A percentile compares a stretch with the other conserved stretches of the same genome.
Evolutionary conservation across 2,329 filamentous ascomycete genomes (phyloP).

Genomic region (Microcyclospora tardicrescens): DNA sequence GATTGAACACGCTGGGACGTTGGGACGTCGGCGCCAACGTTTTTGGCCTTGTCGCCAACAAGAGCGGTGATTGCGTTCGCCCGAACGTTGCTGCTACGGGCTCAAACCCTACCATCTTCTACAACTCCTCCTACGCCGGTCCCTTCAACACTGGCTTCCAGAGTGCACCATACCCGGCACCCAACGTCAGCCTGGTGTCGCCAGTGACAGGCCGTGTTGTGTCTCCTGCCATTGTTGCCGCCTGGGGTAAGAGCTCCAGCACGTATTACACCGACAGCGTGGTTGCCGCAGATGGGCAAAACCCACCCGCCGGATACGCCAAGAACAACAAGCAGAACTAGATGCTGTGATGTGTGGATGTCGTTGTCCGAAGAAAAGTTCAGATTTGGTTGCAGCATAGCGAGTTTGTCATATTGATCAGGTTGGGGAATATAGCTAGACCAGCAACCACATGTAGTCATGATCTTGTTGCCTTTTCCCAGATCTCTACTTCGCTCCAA

Average conservation of each 20-base stretch:
- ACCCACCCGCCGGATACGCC: constrained; percentile 20
- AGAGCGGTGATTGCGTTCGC: constrained; percentile 22
- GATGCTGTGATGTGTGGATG: not conserved
- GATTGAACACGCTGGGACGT: constrained; percentile 31
- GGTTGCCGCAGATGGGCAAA: constrained; percentile 21
- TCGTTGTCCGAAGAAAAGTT: no score
- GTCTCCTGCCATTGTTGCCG: constrained; percentile 14
- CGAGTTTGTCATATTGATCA: no score
- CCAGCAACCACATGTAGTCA: no score
- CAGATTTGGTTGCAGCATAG: no score
- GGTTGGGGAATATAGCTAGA: no score
- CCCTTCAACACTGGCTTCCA: constrained; percentile 19
- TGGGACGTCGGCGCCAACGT: constrained; percentile 37
- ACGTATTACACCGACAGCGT: constrained; percentile 21
- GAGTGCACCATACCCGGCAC: constrained; percentile 15
- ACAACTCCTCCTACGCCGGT: constrained; percentile 23
- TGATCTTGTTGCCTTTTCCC: no score
- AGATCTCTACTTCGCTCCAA: no score
- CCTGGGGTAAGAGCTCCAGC: constrained; percentile 2
- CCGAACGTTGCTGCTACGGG: constrained; percentile 15
- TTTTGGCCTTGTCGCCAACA: constrained; percentile 25
- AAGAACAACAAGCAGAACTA: constrained; percentile 4
- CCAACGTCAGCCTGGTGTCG: constrained; percentile 18
- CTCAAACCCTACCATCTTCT: constrained; percentile 14
- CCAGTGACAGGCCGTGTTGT: constrained; percentile 17